Percentiles rank a stretch among this genome's conserved stretches.
Evolutionary conservation across 805 yeast species (phyloP).

Genomic region (Candida endomychidarum): DNA sequence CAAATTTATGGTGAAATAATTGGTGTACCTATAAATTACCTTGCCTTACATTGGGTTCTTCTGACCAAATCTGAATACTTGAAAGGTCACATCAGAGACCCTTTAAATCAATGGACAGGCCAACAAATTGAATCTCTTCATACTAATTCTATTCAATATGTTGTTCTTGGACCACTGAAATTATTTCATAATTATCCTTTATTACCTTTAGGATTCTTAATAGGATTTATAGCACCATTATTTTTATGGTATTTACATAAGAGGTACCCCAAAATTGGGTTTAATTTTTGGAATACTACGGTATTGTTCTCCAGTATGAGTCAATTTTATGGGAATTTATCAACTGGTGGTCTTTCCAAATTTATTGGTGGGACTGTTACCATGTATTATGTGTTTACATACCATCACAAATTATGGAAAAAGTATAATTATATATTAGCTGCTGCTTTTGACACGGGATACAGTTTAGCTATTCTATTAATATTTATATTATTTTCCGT

Average conservation of each 20-base stretch:
- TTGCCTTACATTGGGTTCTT: slow-evolving; percentile 49
- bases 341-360: slow-evolving; percentile 49
- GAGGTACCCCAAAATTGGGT: slow-evolving; percentile 23
- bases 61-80: slow-evolving; percentile 37
- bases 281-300: slow-evolving; percentile 46
- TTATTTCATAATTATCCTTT: slow-evolving; percentile 43
- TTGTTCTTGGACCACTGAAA: slow-evolving; percentile 48
- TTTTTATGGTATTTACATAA: slow-evolving; percentile 28
- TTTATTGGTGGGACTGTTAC: slow-evolving; percentile 49
- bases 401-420: slow-evolving; percentile 40
- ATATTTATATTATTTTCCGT: slow-evolving; percentile 37
- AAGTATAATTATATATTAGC: slow-evolving; percentile 48
- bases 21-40: slow-evolving; percentile 53
- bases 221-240: slow-evolving; percentile 42
- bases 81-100: slow-evolving; percentile 36
- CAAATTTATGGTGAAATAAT: slow-evolving; percentile 53
- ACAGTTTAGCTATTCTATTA: slow-evolving; percentile 40
- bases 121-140: slow-evolving; percentile 41
- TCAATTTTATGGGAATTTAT: slow-evolving; percentile 48
- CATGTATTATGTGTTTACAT: slow-evolving; percentile 45
- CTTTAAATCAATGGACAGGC: slow-evolving; percentile 54
- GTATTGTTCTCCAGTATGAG: slow-evolving; percentile 50
- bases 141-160: slow-evolving; percentile 52
- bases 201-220: slow-evolving; percentile 45
- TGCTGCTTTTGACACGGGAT: slow-evolving; percentile 53